Evolutionary conservation across 148 eudicot species (phyloP), one percentile per base, ranked within the genome.

Genomic region (Chenopodium album): DNA sequence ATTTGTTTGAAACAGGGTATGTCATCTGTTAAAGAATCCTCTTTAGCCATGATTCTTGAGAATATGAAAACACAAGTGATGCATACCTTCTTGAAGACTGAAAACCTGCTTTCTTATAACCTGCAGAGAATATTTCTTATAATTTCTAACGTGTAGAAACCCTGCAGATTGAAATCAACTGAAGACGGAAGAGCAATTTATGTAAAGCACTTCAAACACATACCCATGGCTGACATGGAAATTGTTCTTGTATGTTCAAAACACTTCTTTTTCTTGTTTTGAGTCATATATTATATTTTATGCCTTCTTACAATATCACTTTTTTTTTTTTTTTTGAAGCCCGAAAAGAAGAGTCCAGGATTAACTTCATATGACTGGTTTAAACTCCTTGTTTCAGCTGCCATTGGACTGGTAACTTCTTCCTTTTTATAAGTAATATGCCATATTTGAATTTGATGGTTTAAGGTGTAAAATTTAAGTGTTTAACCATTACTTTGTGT

Each of bases 151-250:
- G 73, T 41, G 67, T 83, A 69, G 82, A 86, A 63, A 47, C 56
- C 82, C 85, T 82, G 52, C 81, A 86, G 87, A 80, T 67, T 81
- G 65, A 22, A 70, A 56, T 64, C 87, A 0, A 65, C 46, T 20
- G 64, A 84, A 73, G 79, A 83, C 63, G 37, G 67, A 47, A 83
- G 97, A 76, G 98, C 94, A 59, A 88, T 95, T 73, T 87, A 84
- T 75, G 93, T 95, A 88, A 93, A 95, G 84, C 98, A 95, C 86
- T 93, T 95, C 86, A 95, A 87, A 88, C 88, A 92, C 86, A 95
- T 95, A 50, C 98, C 98, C 44, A 95, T 95, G 98, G 98, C 98
- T 82, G 98, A 95, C 86, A 88, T 95, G 97, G 98, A 95, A 89
- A 88, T 95, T 44, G 97, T 92, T 77, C 91, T 95, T 76, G 97